Evolutionary conservation across 805 yeast genomes (phyloP).

Genomic region (Kodamaea neixiangensis): DNA sequence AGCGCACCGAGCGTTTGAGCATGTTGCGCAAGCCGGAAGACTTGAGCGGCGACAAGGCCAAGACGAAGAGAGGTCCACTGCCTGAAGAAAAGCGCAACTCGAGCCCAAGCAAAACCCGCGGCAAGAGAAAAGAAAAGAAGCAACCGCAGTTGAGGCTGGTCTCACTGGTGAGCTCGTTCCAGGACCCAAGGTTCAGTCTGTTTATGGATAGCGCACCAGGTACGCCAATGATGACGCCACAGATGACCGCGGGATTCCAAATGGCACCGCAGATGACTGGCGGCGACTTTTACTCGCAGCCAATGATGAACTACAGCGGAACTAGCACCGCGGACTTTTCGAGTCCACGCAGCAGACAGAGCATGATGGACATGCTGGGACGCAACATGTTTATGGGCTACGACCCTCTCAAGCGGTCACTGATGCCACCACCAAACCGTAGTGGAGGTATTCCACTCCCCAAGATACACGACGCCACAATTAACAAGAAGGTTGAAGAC

Average conservation of each 20-base stretch:
- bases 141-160: constrained; percentile 5
- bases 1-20: constrained; percentile 15
- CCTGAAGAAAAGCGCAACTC: constrained; percentile 3
- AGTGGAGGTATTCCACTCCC: constrained; percentile 11
- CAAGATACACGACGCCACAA: constrained; percentile 25
- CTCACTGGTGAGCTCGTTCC: constrained; percentile 9
- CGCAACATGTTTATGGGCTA: constrained; percentile 7
- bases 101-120: constrained; percentile 5
- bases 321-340: constrained; percentile 10
- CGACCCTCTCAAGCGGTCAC: constrained; percentile 1
- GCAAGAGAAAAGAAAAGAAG: constrained; percentile 10
- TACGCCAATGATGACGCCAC: neutral
- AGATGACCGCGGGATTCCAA: neutral
- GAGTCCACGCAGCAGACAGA: constrained; percentile 18
- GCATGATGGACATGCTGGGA: constrained; percentile 12
- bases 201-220: neutral
- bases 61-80: neutral
- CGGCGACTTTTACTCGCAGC: constrained; percentile 11
- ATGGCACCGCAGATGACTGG: constrained; percentile 2
- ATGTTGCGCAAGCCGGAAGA: constrained; percentile 11
- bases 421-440: neutral
- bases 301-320: constrained; percentile 20
- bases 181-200: constrained; percentile 7
- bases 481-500: constrained; percentile 34
- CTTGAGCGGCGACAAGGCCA: neutral